A percentile compares a stretch with the other conserved stretches of the same genome.
Conservation (phyloP, 805 yeast species). For the Metschnikowia arizonensis region DNA sequence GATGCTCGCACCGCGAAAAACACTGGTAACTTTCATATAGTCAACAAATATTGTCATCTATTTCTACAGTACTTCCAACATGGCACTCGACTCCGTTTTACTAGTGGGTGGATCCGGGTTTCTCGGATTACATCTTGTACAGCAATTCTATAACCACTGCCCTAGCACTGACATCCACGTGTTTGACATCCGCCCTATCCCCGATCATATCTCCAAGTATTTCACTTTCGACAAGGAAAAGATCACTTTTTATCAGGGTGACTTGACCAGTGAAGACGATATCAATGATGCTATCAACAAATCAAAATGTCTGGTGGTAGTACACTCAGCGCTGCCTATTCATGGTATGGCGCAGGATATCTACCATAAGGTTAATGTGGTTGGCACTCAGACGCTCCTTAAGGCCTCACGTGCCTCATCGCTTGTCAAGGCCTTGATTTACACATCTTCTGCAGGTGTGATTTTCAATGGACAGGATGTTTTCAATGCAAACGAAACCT, state of each 20-base stretch:
- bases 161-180: conserved; percentile 77
- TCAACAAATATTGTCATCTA: conserved; percentile 3
- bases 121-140: conserved; percentile 84
- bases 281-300: conserved; percentile 56
- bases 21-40: conserved; percentile 4
- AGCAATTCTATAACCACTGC: conserved; percentile 65
- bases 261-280: conserved; percentile 70
- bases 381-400: conserved; percentile 77
- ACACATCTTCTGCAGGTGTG: conserved; percentile 97
- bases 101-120: conserved; percentile 96
- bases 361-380: conserved; percentile 85
- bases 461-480: conserved; percentile 93
- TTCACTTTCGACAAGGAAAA: conserved; percentile 66
- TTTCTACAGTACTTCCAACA: neutral
- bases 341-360: conserved; percentile 77
- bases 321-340: conserved; percentile 95
- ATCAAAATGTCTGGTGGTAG: conserved; percentile 68
- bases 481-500: conserved; percentile 85
- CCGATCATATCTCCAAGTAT: conserved; percentile 62
- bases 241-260: conserved; percentile 71
- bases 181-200: conserved; percentile 87
- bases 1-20: conserved; percentile 6
- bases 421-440: conserved; percentile 64
- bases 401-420: conserved; percentile 51
- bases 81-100: conserved; percentile 53